Percentiles rank a stretch among this genome's conserved stretches.
These are phyloP conservation scores for Xerocomellus intermedius DNA, from an alignment of 768 basidiomycete species.

Conservation along the genomic window DNA sequence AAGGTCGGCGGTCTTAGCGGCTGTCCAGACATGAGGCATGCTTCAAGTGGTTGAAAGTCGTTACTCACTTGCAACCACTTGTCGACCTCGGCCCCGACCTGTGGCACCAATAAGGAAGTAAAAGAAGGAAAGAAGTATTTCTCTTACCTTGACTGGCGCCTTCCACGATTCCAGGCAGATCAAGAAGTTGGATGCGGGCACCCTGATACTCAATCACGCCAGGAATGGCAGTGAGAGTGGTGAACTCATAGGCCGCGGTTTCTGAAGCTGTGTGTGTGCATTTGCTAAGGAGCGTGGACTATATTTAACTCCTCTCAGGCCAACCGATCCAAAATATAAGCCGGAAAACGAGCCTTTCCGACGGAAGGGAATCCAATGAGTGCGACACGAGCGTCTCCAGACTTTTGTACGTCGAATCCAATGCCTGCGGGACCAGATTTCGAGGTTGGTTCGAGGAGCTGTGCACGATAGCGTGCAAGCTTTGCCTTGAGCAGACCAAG, in stretches of 20 bases:
- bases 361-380: constrained; percentile 96
- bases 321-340: background rate
- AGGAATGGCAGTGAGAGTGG: constrained; percentile 92
- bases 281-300: constrained; percentile 92
- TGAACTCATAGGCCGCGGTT: constrained; percentile 93
- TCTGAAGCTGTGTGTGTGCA: constrained; percentile 88
- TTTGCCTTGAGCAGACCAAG: constrained; percentile 93
- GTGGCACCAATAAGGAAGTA: background rate
- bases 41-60: background rate
- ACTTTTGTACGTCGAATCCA: constrained; percentile 87
- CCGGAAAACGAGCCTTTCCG: constrained; percentile 57
- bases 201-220: constrained; percentile 97
- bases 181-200: constrained; percentile 88
- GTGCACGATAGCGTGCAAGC: constrained; percentile 89
- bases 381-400: constrained; percentile 87
- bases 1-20: constrained; percentile 89
- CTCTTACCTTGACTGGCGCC: constrained; percentile 73
- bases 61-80: constrained; percentile 83
- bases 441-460: constrained; percentile 86
- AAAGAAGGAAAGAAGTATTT: background rate
- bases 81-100: constrained; percentile 89
- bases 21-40: constrained; percentile 32
- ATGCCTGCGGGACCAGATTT: constrained; percentile 80
- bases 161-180: constrained; percentile 95
- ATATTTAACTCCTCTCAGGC: constrained; percentile 6